Percentiles rank a stretch among this genome's conserved stretches.
phyloP scores from a whole-genome alignment of 2,329 filamentous ascomycete genomes.

The Penicillium verrucosum region DNA sequence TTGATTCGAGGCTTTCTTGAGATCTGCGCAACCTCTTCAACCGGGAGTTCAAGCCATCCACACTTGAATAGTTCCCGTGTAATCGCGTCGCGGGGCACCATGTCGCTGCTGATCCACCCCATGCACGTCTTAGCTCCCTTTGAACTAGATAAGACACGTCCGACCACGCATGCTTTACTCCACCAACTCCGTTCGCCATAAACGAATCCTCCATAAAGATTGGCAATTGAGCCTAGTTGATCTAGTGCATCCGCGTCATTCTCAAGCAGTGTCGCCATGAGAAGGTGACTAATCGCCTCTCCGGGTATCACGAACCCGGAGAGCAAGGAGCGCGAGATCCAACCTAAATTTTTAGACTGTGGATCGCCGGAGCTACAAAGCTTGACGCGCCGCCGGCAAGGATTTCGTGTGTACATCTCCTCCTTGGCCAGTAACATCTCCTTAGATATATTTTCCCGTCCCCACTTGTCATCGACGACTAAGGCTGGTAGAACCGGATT shows the following conservation, averaged over 20 bases:
- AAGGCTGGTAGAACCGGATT: slow-evolving; percentile 10
- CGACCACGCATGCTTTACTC: slow-evolving; percentile 56
- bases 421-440: slow-evolving; percentile 15
- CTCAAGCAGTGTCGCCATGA: slow-evolving; percentile 56
- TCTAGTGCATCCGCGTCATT: slow-evolving; percentile 51
- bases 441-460: slow-evolving; percentile 6
- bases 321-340: slow-evolving; percentile 56
- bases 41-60: slow-evolving; percentile 51
- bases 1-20: slow-evolving; percentile 44
- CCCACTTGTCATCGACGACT: slow-evolving; percentile 13
- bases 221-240: slow-evolving; percentile 49
- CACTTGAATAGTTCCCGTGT: slow-evolving; percentile 31
- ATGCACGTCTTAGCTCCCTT: slow-evolving; percentile 50
- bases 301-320: slow-evolving; percentile 56
- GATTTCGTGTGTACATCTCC: slow-evolving; percentile 33
- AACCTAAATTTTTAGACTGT: slow-evolving; percentile 44
- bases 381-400: slow-evolving; percentile 28
- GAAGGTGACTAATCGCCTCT: slow-evolving; percentile 51
- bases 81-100: slow-evolving; percentile 38
- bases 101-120: slow-evolving; percentile 52
- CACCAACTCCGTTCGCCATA: slow-evolving; percentile 53
- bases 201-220: slow-evolving; percentile 55
- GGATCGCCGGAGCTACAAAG: slow-evolving; percentile 23
- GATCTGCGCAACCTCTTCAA: slow-evolving; percentile 28
- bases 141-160: slow-evolving; percentile 50